Base-by-base conservation (phyloP, 2,329 filamentous ascomycete genomes). In the Ambrosiella xylebori region DNA sequence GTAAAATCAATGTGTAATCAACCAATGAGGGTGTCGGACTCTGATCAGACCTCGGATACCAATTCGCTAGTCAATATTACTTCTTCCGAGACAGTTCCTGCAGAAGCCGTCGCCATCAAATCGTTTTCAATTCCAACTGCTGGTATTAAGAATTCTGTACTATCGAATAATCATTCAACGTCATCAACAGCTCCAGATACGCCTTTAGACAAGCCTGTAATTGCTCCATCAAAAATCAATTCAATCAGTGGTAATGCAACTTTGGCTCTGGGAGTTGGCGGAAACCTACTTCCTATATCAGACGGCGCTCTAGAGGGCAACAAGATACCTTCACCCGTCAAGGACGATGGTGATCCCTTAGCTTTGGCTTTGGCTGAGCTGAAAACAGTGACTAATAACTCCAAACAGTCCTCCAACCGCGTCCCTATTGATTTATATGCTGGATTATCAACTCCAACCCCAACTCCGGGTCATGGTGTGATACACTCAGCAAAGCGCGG, bases 371-470 rank as follows among this genome's bases (percentile, higher is more conserved):
- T 98, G 7, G 93, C 91, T 9, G 91, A 98, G 65, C 76, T 98
- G 40, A 97, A 95, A 71, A 88, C 85, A 0, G 85, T 90, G 3
- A 77, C 75, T 0, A 27, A 27, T 27, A 78, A 75, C 13, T 41
- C 19, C 17, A 97, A 97, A 70, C 85, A 90, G 64, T 80, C 88
- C 6, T 84, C 83, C 2, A 76, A 80, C 54, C 82, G 94, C n/a
- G 81, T 95, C 61, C 95, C 93, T n/a, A 93, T 90, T 15, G 94
- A 98, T 68, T 83, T 87, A 61, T 96, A 95, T 70, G 88, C 94
- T 66, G 91, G 93, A n/a, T 84, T 98, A 62, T 75, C 86, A 11
- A 95, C 91, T 1, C 91, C 93, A 4, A 82, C 78, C 6, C 85
- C 80, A 1, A 75, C 74, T 7, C 66, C 59, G 2, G 59, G 56